phyloP scores from a whole-genome alignment of 1,284 basidiomycete genomes.

The Heterobasidion occidentale region DNA sequence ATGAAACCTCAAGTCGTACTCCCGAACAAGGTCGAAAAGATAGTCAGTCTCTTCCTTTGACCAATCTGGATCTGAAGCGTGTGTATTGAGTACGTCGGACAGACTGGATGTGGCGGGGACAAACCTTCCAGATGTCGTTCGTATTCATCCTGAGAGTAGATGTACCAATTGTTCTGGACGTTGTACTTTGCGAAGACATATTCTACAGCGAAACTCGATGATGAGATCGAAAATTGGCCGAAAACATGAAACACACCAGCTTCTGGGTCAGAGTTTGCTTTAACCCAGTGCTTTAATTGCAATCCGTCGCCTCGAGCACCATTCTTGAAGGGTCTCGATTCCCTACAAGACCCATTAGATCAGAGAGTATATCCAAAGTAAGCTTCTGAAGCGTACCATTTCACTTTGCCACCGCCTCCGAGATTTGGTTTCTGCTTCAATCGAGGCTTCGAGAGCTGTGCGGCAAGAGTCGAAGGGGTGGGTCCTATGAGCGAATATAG shows the following conservation, averaged over 20 bases:
- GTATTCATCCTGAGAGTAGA: slow-evolving; percentile 92
- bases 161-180: slow-evolving; percentile 59
- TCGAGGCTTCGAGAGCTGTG: slow-evolving; percentile 71
- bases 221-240: background rate
- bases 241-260: slow-evolving; percentile 34
- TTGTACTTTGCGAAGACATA: slow-evolving; percentile 82
- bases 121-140: slow-evolving; percentile 71
- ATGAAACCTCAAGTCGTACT: slow-evolving; percentile 89
- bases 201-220: slow-evolving; percentile 29
- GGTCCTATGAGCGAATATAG: slow-evolving; percentile 92
- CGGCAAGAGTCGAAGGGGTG: slow-evolving; percentile 77
- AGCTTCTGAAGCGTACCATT: slow-evolving; percentile 41
- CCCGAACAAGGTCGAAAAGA: slow-evolving; percentile 74
- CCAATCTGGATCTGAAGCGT: slow-evolving; percentile 71
- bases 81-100: background rate
- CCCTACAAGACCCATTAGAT: slow-evolving; percentile 41
- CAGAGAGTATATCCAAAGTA: background rate
- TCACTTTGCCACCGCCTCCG: slow-evolving; percentile 49
- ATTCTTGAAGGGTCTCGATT: slow-evolving; percentile 68
- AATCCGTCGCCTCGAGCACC: slow-evolving; percentile 50
- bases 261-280: slow-evolving; percentile 44
- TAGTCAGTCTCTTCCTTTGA: slow-evolving; percentile 94
- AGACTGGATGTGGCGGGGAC: background rate
- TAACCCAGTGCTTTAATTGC: slow-evolving; percentile 65
- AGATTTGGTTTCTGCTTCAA: slow-evolving; percentile 83